A percentile compares a stretch with the other conserved stretches of the same genome.
Conservation (phyloP, 1,139 yeast genomes). For the Suhomyces terraborum region DNA sequence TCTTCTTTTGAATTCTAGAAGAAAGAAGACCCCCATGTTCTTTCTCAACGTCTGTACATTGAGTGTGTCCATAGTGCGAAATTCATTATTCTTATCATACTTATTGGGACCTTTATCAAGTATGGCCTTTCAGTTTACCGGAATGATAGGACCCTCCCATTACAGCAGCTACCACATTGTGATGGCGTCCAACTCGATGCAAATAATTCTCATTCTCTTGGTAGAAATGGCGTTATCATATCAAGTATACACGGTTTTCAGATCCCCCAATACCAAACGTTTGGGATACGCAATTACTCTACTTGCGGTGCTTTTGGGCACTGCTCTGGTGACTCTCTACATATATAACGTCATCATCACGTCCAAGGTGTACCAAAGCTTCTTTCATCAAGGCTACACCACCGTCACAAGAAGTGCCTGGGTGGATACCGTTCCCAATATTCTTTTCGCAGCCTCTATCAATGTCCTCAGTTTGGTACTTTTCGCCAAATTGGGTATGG, state of each 20-base stretch:
- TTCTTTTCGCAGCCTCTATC: slow-evolving; percentile 70
- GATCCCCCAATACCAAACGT: slow-evolving; percentile 46
- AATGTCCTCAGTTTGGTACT: slow-evolving; percentile 62
- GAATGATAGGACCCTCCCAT: slow-evolving; percentile 28
- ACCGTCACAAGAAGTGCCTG: slow-evolving; percentile 16
- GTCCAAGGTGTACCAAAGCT: slow-evolving; percentile 17
- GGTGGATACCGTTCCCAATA: slow-evolving; percentile 53
- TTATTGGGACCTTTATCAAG: slow-evolving; percentile 55
- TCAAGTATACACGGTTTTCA: slow-evolving; percentile 71
- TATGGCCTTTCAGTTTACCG: slow-evolving; percentile 53
- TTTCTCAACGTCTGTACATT: slow-evolving; percentile 65
- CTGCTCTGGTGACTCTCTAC: slow-evolving; percentile 56
- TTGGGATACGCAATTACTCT: slow-evolving; percentile 43
- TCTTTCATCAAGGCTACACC: slow-evolving; percentile 10
- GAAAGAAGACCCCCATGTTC: slow-evolving; percentile 66
- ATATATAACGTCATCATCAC: slow-evolving; percentile 34
- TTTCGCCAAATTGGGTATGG: slow-evolving; percentile 60
- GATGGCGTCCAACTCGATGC: slow-evolving; percentile 61
- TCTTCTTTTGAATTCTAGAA: slow-evolving; percentile 42
- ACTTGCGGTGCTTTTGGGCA: slow-evolving; percentile 45
- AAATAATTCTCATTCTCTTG: slow-evolving; percentile 56
- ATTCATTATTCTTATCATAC: slow-evolving; percentile 57
- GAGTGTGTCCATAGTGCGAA: slow-evolving; percentile 54
- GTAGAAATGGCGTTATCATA: slow-evolving; percentile 67
- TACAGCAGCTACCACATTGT: slow-evolving; percentile 27